Conservation (phyloP, 208 protist genomes). For the Leishmania major region DNA sequence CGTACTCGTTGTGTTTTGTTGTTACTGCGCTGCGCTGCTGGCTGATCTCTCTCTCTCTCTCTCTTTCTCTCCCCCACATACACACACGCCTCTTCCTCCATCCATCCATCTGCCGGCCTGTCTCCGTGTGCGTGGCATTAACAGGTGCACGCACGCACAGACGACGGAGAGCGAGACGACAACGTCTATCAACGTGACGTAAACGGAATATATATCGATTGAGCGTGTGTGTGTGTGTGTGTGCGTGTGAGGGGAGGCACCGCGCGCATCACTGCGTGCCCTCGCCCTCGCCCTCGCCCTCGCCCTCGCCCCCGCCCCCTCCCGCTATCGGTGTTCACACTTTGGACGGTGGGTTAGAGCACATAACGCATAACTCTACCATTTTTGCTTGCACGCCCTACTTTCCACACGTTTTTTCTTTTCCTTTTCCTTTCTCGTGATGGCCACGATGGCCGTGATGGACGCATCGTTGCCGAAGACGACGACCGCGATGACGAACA, state of each 20-base stretch:
- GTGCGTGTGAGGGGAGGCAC: no score
- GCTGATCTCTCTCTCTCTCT: constrained; percentile 6
- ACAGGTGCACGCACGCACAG: no score
- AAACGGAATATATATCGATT: no score
- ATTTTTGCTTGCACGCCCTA: not conserved
- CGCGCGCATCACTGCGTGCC: not conserved
- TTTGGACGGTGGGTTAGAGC: no score
- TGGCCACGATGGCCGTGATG: constrained; percentile 5
- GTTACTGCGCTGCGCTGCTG: not conserved
- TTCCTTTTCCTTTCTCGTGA: not conserved
- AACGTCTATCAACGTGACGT: no score
- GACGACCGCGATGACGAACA: not conserved
- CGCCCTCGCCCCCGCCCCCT: no score
- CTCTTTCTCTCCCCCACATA: not conserved
- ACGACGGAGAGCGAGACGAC: no score
- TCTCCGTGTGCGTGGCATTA: not conserved
- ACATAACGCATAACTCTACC: not conserved
- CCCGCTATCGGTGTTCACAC: not conserved
- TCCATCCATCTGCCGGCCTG: not conserved
- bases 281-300: no score
- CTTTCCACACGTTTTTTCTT: not conserved
- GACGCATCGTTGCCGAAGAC: not conserved
- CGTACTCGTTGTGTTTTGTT: not conserved
- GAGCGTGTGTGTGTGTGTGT: not conserved
- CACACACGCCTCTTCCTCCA: not conserved